Evolutionary conservation across 2,329 filamentous ascomycete species (phyloP), one percentile per base, ranked within the genome.

Genomic region (Ampelomyces quisqualis): DNA sequence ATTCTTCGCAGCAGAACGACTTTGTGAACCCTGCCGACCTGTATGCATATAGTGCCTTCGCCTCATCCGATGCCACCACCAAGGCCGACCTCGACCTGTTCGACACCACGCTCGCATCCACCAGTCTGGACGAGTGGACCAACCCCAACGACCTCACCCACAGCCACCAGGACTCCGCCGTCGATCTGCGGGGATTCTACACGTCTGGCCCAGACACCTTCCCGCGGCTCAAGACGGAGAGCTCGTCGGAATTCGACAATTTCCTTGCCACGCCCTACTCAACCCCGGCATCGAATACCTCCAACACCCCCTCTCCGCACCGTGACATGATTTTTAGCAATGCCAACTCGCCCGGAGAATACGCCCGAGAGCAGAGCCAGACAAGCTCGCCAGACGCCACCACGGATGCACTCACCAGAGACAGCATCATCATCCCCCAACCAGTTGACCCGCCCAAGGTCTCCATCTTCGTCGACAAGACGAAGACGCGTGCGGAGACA

Each of bases 401-500:
- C 34, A 56, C 53, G 30, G 57, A 59, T 33, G 47, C 53, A 30
- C 31, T 49, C 13, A 22, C 34, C 45, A 44, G 42, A 36, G 38
- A 60, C 57, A 32, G 45, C 49, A 62, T 62, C 26, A 53, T 55
- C 39, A 63, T 61, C 17, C 55, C 58, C 2, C 59, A 62, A 39
- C 35, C 51, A 6, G 44, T 53, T 17, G 53, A 58, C 15, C 45
- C 46, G 8, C 51, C 55, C 19, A 41, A 53, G 2, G 42, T 65
- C 30, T 45, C 40, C 22, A 49, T 65, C 26, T 43, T 40, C 11
- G 44, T 62, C 15, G 60, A 67, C 50, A 64, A 60, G 45, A 62
- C 66, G 41, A 97, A 96, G 69, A 95, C 90, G 11, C 84, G 93
- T 15, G 93, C 97, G 13, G 93, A 98, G 72, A 97, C 93, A 0